Base-by-base conservation (phyloP, 2,329 filamentous ascomycete genomes). In the Aureobasidium sp. region DNA sequence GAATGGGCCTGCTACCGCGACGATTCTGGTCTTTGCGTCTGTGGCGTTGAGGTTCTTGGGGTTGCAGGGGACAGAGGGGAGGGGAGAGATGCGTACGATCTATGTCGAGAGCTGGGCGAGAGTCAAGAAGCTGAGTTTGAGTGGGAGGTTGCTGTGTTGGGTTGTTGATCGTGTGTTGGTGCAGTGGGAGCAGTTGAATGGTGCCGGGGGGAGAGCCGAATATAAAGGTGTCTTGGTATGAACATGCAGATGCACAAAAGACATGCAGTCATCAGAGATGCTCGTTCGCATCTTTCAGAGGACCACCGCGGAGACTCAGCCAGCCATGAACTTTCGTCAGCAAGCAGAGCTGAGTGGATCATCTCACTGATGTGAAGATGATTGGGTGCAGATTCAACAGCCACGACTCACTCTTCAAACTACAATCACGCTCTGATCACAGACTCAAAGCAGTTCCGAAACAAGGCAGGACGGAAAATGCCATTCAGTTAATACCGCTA, bases 91-190 rank as follows among this genome's bases (percentile, higher is more conserved):
- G 72, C 80, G 82, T 57, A 84, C 86, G 8, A 74, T 97, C 12
- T 98, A 93, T 66, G 80, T 96, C 24, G 93, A 98, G 74, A 93
- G 87, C 17, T 96, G 90, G 85, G 91, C 93, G 2, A 79, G 93
- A 14, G 87, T 95, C 14, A 84, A 79, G 59, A 84, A 80, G 11
- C 70, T 97, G 59, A 97, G 91, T 71, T 68, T 96, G 55, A 95
- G 88, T 32, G 93, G 91, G 0, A 84, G 81, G 65, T 71, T 97
- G 32, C 73, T 98, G 54, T 70, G 85, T 2, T 71, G 74, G 40
- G 70, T 94, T 35, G 86, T 86, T 42, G 88, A 95, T 68, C 72
- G 84, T 44, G 87, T 94, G 63, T 68, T 94, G 49, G 89, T 95
- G 53, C 90, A 96, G 73, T 93, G 91, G 77, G 76, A 80, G 55